These are phyloP conservation scores for Chaetomium sp. DNA, from an alignment of 2,329 filamentous ascomycete genomes.

Conservation along the genomic window DNA sequence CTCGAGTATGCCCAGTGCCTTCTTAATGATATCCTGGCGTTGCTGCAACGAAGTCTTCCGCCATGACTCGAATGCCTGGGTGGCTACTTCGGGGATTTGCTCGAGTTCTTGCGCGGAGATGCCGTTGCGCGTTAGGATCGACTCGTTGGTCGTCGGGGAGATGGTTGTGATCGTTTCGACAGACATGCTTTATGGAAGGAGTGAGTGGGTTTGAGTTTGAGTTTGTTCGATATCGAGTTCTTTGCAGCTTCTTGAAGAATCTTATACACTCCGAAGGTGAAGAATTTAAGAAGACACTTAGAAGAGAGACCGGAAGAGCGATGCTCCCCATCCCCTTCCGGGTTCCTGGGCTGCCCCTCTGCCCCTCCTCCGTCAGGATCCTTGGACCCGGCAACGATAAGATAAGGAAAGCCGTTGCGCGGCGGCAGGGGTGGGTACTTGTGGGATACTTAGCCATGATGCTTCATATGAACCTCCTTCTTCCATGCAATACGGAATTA, in stretches of 20 bases:
- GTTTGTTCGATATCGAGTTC: background rate
- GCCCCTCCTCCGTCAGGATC: slow-evolving; percentile 10
- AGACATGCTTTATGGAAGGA: slow-evolving; percentile 53
- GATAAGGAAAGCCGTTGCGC: slow-evolving; percentile 14
- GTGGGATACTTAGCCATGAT: background rate
- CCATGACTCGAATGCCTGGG: slow-evolving; percentile 75
- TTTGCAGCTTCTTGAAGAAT: background rate
- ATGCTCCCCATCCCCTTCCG: background rate
- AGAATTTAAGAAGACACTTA: background rate
- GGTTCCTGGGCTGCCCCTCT: slow-evolving; percentile 9
- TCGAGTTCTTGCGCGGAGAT: slow-evolving; percentile 70
- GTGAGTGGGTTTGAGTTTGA: background rate
- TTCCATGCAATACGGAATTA: too few species aligned
- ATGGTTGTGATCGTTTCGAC: slow-evolving; percentile 73
- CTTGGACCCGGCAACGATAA: slow-evolving; percentile 25
- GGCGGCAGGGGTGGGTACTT: background rate
- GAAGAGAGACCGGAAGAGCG: background rate
- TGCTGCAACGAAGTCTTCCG: slow-evolving; percentile 73
- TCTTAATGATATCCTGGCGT: slow-evolving; percentile 78
- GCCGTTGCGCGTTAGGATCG: slow-evolving; percentile 77
- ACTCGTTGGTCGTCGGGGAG: slow-evolving; percentile 85
- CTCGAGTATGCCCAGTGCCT: slow-evolving; percentile 71
- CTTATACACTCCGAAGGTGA: background rate
- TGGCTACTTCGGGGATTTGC: slow-evolving; percentile 69
- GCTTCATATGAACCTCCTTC: too few species aligned